Evolutionary conservation across 202 grass and related monocot species (phyloP).

Genomic region (Digitaria exilis): DNA sequence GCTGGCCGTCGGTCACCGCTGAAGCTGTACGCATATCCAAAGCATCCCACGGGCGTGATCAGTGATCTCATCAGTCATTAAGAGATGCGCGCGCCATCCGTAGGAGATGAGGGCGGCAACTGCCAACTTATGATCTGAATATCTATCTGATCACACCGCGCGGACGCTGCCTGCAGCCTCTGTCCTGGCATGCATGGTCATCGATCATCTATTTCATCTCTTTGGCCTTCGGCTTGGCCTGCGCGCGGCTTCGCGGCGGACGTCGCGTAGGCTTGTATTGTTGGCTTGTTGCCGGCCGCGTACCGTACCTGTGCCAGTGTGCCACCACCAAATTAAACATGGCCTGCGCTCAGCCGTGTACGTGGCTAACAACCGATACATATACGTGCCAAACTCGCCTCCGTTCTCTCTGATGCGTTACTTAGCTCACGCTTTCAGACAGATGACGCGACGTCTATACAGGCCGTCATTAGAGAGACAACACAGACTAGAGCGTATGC

Average conservation of each 20-base stretch:
- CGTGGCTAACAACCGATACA: no score
- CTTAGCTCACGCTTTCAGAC: background rate
- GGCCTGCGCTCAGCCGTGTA: background rate
- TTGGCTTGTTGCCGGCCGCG: background rate
- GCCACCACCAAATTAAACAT: background rate
- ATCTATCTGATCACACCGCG: no score
- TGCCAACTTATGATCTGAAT: no score
- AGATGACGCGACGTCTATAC: no score
- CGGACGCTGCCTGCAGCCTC: background rate
- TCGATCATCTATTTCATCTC: no score
- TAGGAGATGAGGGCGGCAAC: background rate
- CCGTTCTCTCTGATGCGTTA: background rate
- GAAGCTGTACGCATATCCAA: background rate
- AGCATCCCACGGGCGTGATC: background rate
- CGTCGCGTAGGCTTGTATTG: background rate
- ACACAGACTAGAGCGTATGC: no score
- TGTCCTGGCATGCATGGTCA: background rate
- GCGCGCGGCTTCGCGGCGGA: no score
- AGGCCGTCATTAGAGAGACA: background rate
- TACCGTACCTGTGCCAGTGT: no score
- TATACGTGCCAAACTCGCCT: background rate
- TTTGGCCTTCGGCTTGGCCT: no score
- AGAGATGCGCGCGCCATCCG: no score
- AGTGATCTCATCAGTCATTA: background rate
- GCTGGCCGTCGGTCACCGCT: background rate